Evolutionary conservation across 768 basidiomycete species (phyloP).

Genomic region (Mycena floridula): DNA sequence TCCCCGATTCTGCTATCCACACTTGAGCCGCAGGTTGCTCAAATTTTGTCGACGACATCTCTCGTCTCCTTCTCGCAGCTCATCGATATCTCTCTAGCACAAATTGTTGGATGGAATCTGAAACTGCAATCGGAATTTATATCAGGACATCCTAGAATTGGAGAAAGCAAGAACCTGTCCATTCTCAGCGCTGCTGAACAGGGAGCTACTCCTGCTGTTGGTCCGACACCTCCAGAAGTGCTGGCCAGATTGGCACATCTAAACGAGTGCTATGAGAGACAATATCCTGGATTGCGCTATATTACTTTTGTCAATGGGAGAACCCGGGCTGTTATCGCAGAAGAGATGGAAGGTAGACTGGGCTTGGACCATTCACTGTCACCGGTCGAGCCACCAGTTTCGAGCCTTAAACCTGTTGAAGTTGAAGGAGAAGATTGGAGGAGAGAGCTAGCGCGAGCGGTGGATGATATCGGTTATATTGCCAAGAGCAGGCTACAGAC

Average conservation of each 20-base stretch:
- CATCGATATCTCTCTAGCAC: conserved; percentile 44
- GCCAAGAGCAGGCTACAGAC: conserved; percentile 60
- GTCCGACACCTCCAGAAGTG: conserved; percentile 74
- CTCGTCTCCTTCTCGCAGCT: conserved; percentile 41
- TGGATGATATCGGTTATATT: conserved; percentile 69
- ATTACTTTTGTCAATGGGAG: conserved; percentile 93
- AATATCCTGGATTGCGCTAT: conserved; percentile 73
- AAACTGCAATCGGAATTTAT: conserved; percentile 58
- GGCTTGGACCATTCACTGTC: conserved; percentile 45
- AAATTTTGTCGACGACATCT: conserved; percentile 12
- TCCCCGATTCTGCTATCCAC: conserved; percentile 48
- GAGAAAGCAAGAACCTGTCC: conserved; percentile 72
- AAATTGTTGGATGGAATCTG: conserved; percentile 48
- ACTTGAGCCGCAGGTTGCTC: conserved; percentile 49
- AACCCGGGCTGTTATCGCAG: conserved; percentile 58
- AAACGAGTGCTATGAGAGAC: conserved; percentile 70
- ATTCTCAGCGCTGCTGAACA: conserved; percentile 78
- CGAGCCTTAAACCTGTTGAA: conserved; percentile 30
- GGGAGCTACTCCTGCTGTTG: conserved; percentile 44
- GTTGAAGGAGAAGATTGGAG: conserved; percentile 46
- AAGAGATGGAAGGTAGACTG: conserved; percentile 74
- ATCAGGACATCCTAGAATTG: conserved; percentile 84
- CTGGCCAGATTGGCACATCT: conserved; percentile 66
- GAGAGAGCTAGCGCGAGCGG: conserved; percentile 63
- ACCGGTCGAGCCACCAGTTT: conserved; percentile 32